phyloP scores from a whole-genome alignment of 2,329 filamentous ascomycete genomes.

The Pseudopithomyces chartarum region DNA sequence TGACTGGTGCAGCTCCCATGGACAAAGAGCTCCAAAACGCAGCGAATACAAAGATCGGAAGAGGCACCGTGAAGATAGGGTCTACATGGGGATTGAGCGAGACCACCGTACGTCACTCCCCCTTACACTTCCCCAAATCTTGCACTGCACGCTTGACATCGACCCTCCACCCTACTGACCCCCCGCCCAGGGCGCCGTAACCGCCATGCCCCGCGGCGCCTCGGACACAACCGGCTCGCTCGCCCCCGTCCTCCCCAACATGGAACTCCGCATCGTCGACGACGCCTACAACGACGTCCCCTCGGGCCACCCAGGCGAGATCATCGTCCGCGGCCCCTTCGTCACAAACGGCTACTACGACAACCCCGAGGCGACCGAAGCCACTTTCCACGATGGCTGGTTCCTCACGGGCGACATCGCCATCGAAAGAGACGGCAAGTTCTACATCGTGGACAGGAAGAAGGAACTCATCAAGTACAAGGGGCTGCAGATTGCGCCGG shows the following conservation, averaged over 20 bases:
- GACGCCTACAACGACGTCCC: conserved; percentile 55
- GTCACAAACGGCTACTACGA: conserved; percentile 77
- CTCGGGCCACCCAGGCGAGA: conserved; percentile 59
- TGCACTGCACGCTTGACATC: background rate
- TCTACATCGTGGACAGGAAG: conserved; percentile 80
- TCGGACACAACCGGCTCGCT: conserved; percentile 22
- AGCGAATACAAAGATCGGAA: conserved; percentile 53
- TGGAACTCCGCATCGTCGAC: conserved; percentile 21
- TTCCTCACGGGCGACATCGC: conserved; percentile 88
- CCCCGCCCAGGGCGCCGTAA: conserved; percentile 13
- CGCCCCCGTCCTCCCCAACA: conserved; percentile 21
- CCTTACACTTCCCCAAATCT: background rate
- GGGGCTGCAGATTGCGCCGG: conserved; percentile 49
- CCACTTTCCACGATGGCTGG: conserved; percentile 74
- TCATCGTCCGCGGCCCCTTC: conserved; percentile 74
- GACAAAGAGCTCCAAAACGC: conserved; percentile 57
- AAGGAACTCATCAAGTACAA: conserved; percentile 40
- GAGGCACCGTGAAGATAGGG: conserved; percentile 46
- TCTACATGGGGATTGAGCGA: conserved; percentile 65
- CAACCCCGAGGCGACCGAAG: conserved; percentile 67
- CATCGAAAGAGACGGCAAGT: conserved; percentile 73
- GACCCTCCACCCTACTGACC: background rate
- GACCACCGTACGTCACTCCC: conserved; percentile 39
- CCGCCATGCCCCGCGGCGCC: conserved; percentile 17
- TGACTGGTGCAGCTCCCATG: conserved; percentile 61